phyloP scores from a whole-genome alignment of 495 filamentous ascomycete genomes.

The Pseudotulostoma volvatum region DNA sequence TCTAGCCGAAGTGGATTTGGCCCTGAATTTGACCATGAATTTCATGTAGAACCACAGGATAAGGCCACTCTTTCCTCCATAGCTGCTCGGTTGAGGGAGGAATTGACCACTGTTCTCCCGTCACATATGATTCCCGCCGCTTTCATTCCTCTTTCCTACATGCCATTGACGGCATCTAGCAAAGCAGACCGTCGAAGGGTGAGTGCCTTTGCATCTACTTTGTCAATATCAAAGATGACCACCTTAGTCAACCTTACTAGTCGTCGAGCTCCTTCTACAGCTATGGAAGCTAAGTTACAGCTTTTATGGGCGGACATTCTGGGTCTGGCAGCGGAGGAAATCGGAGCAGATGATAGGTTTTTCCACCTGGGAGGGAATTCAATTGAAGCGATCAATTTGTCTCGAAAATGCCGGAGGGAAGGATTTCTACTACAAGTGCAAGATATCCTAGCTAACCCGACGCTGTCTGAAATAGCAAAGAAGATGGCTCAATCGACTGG shows the following conservation, averaged over 20 bases:
- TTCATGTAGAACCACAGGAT: too few species aligned
- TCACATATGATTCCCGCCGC: slow-evolving; percentile 27
- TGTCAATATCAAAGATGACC: too few species aligned
- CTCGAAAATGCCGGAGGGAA: slow-evolving; percentile 12
- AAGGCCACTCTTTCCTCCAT: too few species aligned
- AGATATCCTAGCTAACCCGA: slow-evolving; percentile 20
- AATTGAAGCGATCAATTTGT: slow-evolving; percentile 30
- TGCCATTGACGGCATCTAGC: slow-evolving; percentile 21
- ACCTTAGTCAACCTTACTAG: neutral
- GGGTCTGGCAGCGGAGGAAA: slow-evolving; percentile 9
- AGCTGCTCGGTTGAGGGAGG: too few species aligned
- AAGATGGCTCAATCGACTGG: neutral
- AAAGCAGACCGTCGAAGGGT: slow-evolving; percentile 19
- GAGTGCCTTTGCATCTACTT: neutral
- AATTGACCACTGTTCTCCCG: slow-evolving; percentile 6
- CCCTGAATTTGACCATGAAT: neutral
- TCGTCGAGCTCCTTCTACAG: slow-evolving; percentile 1
- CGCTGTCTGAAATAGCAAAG: slow-evolving; percentile 20
- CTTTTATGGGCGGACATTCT: slow-evolving; percentile 19
- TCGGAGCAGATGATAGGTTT: slow-evolving; percentile 25
- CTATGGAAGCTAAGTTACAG: slow-evolving; percentile 13
- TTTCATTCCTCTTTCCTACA: slow-evolving; percentile 15
- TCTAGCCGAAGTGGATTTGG: too few species aligned
- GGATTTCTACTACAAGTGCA: slow-evolving; percentile 19
- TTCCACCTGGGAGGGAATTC: slow-evolving; percentile 37